A percentile compares a stretch with the other conserved stretches of the same genome.
Evolutionary conservation across 192 early-diverging fungal genomes (phyloP).

Genomic region (Rhizophagus sp.): DNA sequence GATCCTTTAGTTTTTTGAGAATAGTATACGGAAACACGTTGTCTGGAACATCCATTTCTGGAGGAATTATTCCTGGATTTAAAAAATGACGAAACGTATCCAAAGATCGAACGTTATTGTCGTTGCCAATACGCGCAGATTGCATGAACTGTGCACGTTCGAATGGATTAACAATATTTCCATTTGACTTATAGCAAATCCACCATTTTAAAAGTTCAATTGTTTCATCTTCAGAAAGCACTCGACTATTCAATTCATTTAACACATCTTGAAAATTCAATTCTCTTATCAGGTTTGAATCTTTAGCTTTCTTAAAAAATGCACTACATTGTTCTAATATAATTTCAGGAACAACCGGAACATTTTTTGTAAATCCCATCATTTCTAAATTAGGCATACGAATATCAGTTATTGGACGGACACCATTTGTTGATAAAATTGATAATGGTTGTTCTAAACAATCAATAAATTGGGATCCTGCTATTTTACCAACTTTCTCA

Average conservation of each 20-base stretch:
- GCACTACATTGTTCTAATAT: conserved; percentile 55
- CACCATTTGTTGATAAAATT: conserved; percentile 70
- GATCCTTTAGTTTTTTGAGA: neutral
- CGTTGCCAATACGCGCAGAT: conserved; percentile 47
- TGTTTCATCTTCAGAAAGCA: conserved; percentile 58
- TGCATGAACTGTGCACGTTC: conserved; percentile 44
- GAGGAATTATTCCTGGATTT: conserved; percentile 39
- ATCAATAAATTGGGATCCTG: conserved; percentile 59
- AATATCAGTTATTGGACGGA: conserved; percentile 49
- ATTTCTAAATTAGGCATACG: conserved; percentile 65
- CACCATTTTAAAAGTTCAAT: conserved; percentile 76
- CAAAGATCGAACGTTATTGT: no score
- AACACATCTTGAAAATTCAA: conserved; percentile 67
- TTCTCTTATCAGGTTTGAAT: conserved; percentile 40
- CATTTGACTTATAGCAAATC: conserved; percentile 48
- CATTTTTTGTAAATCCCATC: conserved; percentile 59
- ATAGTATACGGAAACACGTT: conserved; percentile 17
- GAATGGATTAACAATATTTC: conserved; percentile 33
- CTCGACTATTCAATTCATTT: conserved; percentile 59
- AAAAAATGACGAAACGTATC: conserved; percentile 53
- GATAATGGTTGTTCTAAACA: conserved; percentile 48
- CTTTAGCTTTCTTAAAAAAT: conserved; percentile 50
- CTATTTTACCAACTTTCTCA: conserved; percentile 60
- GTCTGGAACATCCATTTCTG: neutral
- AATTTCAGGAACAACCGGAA: conserved; percentile 58